Conservation (phyloP, 163 green algal species). For the Prototheca cutis region DNA sequence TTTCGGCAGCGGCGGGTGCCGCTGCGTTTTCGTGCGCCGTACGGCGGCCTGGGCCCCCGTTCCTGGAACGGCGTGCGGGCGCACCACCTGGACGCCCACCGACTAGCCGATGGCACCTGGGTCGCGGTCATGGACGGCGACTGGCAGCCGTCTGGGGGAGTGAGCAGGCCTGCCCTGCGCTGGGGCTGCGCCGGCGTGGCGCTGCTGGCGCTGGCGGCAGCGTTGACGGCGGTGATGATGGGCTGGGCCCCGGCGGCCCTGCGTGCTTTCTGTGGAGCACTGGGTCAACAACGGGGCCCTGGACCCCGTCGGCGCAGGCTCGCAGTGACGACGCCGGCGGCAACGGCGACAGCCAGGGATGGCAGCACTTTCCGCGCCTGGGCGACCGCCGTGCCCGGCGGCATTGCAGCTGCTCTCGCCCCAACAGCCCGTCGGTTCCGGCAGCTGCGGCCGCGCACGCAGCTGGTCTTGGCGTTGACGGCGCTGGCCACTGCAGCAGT, state of each 20-base stretch:
- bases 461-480: background rate
- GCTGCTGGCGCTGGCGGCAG: background rate
- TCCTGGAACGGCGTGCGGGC: conserved; percentile 30
- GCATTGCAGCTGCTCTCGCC: too few species aligned
- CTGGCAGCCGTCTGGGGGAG: conserved; percentile 6
- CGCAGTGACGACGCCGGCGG: too few species aligned
- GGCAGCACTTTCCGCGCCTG: too few species aligned
- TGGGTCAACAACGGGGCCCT: too few species aligned
- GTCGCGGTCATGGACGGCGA: conserved; percentile 39
- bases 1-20: conserved; percentile 8
- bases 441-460: background rate
- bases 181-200: background rate
- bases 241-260: background rate
- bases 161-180: too few species aligned
- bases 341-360: too few species aligned
- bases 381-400: background rate
- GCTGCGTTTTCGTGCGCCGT: conserved; percentile 6
- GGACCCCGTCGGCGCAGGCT: too few species aligned
- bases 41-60: background rate
- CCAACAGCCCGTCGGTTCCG: too few species aligned
- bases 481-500: background rate
- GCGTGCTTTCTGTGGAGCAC: too few species aligned
- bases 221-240: background rate
- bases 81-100: conserved; percentile 35
- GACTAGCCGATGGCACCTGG: conserved; percentile 27